Base-by-base conservation (phyloP, 2,329 filamentous ascomycete genomes). In the Elsinoe necatrix region DNA sequence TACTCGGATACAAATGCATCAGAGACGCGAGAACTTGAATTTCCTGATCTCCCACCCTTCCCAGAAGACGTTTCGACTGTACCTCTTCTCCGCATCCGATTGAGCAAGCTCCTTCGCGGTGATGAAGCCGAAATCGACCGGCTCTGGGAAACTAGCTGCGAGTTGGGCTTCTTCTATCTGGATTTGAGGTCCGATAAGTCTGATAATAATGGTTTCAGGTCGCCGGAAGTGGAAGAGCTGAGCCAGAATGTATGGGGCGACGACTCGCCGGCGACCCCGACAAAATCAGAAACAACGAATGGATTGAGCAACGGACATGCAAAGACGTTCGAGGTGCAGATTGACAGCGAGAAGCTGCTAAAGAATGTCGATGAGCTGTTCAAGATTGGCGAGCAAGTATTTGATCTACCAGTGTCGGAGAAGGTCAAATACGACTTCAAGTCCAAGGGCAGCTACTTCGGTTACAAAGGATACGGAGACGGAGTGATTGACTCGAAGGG, bases 151-250 rank as follows among this genome's bases (percentile, higher is more conserved):
- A 71, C 72, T 2, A 72, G 69, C 57, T 66, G 67, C 21, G 72
- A 79, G 2, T 68, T 81, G 0, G 79, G 79, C 1, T 81, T 82
- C 68, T 81, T 81, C 68, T 81, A 81, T 60, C 69, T 82, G 5
- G 76, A 81, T 60, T 65, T 81, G 2, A 66, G 69, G 20, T 64
- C 21, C 14, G 39, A 48, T 7, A 54, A 59, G 21, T 58, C 27
- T 6, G 31, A 31, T n/a, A 29, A 8, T n/a, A 35, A 42, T 23
- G 45, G 14, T 2, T 3, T 27, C 1, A 48, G 20, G 23, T 27
- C 56, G 4, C 14, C 58, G 12, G 56, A 56, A 41, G 9, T 21
- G 21, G 31, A 56, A 14, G 52, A 37, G 29, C 41, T 50, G 8
- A 51, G 37, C 14, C 39, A 58, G 16, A 57, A 55, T 37, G 34